Percentiles rank a stretch among this genome's conserved stretches.
These are phyloP conservation scores for Tetraselmis striata DNA, from an alignment of 139 green algal genomes.

Conservation along the genomic window DNA sequence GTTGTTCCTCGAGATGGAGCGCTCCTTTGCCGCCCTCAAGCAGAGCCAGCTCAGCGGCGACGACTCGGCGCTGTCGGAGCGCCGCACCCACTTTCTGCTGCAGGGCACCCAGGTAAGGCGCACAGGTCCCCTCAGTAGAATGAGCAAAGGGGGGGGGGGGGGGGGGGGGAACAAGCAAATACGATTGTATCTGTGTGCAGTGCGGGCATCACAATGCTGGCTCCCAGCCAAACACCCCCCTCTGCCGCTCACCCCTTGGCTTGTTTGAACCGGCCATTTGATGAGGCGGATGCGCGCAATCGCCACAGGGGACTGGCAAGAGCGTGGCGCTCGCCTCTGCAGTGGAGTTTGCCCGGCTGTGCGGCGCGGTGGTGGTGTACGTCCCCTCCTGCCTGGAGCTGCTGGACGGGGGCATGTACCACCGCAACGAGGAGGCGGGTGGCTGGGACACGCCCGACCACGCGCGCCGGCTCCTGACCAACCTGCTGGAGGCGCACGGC, in stretches of 20 bases:
- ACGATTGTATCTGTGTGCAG: no score
- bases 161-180: no score
- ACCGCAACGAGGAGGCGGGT: neutral
- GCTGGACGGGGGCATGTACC: neutral
- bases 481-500: neutral
- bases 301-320: neutral
- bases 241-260: no score
- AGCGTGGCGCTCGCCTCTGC: neutral
- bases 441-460: neutral
- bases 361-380: neutral
- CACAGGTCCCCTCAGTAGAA: no score
- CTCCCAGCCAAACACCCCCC: no score
- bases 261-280: no score
- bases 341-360: neutral
- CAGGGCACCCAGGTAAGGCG: neutral
- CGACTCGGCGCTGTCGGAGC: neutral
- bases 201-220: no score
- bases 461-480: neutral
- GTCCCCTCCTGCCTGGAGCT: neutral
- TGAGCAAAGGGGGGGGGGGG: no score
- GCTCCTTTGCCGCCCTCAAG: neutral
- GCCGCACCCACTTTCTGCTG: neutral
- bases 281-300: no score
- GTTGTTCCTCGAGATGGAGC: neutral
- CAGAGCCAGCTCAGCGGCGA: neutral